Evolutionary conservation across 371 early-diverging fungal species (phyloP), one percentile per base, ranked within the genome.

Genomic region (Mortierella sp.): DNA sequence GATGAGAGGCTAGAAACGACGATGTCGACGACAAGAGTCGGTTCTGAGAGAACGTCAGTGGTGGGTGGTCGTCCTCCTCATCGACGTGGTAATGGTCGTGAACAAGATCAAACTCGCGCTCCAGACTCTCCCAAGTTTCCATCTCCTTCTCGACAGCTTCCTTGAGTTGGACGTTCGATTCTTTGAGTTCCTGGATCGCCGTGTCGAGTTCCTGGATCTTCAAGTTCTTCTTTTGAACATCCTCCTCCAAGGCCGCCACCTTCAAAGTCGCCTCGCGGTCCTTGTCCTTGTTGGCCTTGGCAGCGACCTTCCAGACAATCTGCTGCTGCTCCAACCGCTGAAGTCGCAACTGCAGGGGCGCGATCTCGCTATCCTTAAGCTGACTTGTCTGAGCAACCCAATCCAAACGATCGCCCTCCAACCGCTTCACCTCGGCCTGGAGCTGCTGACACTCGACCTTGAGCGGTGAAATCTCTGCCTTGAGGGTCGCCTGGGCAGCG

Each of bases 281-380:
- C 76, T 84, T 81, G 46, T 73, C 79, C 75, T 77, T 81, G 26
- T 74, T 86, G 19, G 86, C 86, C 28, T 76, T 82, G 19, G 80
- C 86, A 16, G 86, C 86, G 1, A 86, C 86, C 71, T 79, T 76
- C 86, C 86, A 86, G 11, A 86, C 86, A 14, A 79, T 34, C 51
- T 86, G 82, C 53, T 82, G 86, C 55, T 86, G 86, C 44, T 86
- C 86, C 43, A 86, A 34, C 19, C 86, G 86, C 50, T 86, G 86
- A 24, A 86, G 69, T 28, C 86, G 73, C 57, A 86, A 48, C n/a
- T 86, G 86, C 16, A 86, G 72, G 5, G 82, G 82, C 0, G 86
- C 86, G 21, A 86, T 53, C 75, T 86, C 86, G 37, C 44, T 57
- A 46, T 86, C 82, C n/a, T 77, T 82, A 16, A 81, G 21, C 53